A percentile compares a stretch with the other conserved stretches of the same genome.
Evolutionary conservation across 495 filamentous ascomycete genomes (phyloP).

Genomic region (Penicillium pancosmium): DNA sequence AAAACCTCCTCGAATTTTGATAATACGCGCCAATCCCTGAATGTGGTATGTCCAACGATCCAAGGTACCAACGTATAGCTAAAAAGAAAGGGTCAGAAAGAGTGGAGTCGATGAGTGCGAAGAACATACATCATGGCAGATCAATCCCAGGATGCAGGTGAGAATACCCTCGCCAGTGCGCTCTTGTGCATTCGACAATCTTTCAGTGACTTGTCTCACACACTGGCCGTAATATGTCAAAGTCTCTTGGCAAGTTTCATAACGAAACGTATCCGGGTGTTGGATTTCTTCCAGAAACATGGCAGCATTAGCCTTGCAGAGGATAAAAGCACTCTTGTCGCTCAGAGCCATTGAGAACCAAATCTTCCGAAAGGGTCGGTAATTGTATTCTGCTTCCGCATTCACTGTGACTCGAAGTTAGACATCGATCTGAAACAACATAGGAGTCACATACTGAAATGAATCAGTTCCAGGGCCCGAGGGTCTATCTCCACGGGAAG

Average conservation of each 20-base stretch:
- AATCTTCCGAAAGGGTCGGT: conserved; percentile 26
- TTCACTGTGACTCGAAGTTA: conserved; percentile 17
- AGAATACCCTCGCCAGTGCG: conserved; percentile 19
- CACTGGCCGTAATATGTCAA: conserved; percentile 18
- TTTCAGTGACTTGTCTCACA: conserved; percentile 15
- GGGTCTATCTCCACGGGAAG: conserved; percentile 14
- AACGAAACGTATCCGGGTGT: conserved; percentile 16
- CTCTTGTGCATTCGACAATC: conserved; percentile 16
- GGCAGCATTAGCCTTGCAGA: conserved; percentile 28
- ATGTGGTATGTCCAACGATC: conserved; percentile 25
- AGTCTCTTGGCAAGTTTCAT: conserved; percentile 19
- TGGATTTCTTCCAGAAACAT: conserved; percentile 27
- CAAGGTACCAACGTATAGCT: conserved; percentile 25
- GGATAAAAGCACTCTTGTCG: conserved; percentile 23
- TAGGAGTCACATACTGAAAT: conserved; percentile 17
- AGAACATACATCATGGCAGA: conserved; percentile 23
- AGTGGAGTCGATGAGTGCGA: neutral
- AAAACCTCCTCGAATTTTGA: conserved; percentile 25
- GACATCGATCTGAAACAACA: neutral
- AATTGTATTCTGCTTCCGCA: conserved; percentile 23
- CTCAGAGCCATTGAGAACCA: conserved; percentile 30
- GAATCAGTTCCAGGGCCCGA: conserved; percentile 16
- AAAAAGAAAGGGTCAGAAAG: neutral
- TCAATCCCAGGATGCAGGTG: conserved; percentile 18
- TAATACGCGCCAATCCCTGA: conserved; percentile 19